Conservation (phyloP, 805 yeast genomes). For the Saccharomycopsis guyanensis region DNA sequence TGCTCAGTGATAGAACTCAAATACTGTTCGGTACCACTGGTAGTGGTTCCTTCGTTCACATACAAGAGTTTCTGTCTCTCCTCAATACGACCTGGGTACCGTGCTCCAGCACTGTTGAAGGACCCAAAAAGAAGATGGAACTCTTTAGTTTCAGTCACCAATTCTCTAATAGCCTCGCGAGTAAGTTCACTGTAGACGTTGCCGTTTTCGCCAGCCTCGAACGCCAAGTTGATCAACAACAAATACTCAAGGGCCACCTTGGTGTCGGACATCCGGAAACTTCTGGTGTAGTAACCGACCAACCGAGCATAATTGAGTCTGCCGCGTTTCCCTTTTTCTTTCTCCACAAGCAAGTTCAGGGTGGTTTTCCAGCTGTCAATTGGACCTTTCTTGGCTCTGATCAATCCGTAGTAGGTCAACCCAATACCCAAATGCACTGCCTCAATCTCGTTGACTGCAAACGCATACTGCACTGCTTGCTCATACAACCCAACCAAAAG, state of each 20-base stretch:
- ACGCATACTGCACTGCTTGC: slow-evolving; percentile 60
- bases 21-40: slow-evolving; percentile 43
- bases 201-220: slow-evolving; percentile 25
- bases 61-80: slow-evolving; percentile 59
- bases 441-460: slow-evolving; percentile 64
- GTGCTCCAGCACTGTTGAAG: slow-evolving; percentile 64
- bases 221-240: slow-evolving; percentile 50
- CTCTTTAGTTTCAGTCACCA: slow-evolving; percentile 80
- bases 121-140: slow-evolving; percentile 80
- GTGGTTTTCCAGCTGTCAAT: slow-evolving; percentile 22
- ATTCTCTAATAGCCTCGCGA: slow-evolving; percentile 74
- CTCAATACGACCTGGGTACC: slow-evolving; percentile 80
- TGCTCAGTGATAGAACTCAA: slow-evolving; percentile 68
- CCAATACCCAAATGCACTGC: slow-evolving; percentile 87
- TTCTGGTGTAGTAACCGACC: slow-evolving; percentile 72
- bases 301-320: slow-evolving; percentile 47
- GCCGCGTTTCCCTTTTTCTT: no score
- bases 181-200: slow-evolving; percentile 47
- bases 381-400: slow-evolving; percentile 33
- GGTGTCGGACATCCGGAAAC: slow-evolving; percentile 81
- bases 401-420: slow-evolving; percentile 62
- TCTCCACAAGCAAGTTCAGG: slow-evolving; percentile 32
- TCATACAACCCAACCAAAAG: slow-evolving; percentile 76
- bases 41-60: slow-evolving; percentile 32
- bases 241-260: slow-evolving; percentile 88